These are phyloP conservation scores for Astrothelium subdiscretum DNA, from an alignment of 495 filamentous ascomycete genomes.

Conservation along the genomic window DNA sequence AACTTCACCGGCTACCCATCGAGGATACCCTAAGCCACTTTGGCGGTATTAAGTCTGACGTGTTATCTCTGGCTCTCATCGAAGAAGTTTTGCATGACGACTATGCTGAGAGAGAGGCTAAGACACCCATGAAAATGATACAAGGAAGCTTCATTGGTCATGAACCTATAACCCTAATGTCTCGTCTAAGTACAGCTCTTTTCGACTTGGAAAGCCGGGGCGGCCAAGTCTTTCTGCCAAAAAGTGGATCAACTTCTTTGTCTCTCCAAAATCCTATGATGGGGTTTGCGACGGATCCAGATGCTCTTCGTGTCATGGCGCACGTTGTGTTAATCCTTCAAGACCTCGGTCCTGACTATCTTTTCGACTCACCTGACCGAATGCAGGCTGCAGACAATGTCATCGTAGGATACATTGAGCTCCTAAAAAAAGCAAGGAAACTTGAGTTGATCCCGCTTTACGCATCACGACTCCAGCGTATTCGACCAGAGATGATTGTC, in stretches of 20 bases:
- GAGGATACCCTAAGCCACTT: slow-evolving; percentile 45
- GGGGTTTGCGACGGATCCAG: slow-evolving; percentile 7
- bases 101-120: slow-evolving; percentile 32
- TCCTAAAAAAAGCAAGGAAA: slow-evolving; percentile 55
- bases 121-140: slow-evolving; percentile 48
- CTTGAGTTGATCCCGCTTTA: slow-evolving; percentile 75
- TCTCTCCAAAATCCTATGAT: background rate
- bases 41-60: slow-evolving; percentile 38
- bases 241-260: background rate
- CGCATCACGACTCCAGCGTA: slow-evolving; percentile 55
- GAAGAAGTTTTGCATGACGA: slow-evolving; percentile 17
- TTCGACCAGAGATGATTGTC: slow-evolving; percentile 37
- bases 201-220: background rate
- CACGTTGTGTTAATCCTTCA: slow-evolving; percentile 30
- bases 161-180: slow-evolving; percentile 16
- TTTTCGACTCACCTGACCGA: background rate
- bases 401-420: slow-evolving; percentile 71
- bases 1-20: slow-evolving; percentile 31
- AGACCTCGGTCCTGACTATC: slow-evolving; percentile 7
- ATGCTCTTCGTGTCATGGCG: slow-evolving; percentile 22
- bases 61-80: slow-evolving; percentile 21
- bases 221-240: background rate
- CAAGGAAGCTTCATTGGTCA: slow-evolving; percentile 55
- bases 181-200: slow-evolving; percentile 8
- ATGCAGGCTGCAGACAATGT: slow-evolving; percentile 45